phyloP scores from a whole-genome alignment of 2,329 filamentous ascomycete species.

The Aureobasidium sp. region DNA sequence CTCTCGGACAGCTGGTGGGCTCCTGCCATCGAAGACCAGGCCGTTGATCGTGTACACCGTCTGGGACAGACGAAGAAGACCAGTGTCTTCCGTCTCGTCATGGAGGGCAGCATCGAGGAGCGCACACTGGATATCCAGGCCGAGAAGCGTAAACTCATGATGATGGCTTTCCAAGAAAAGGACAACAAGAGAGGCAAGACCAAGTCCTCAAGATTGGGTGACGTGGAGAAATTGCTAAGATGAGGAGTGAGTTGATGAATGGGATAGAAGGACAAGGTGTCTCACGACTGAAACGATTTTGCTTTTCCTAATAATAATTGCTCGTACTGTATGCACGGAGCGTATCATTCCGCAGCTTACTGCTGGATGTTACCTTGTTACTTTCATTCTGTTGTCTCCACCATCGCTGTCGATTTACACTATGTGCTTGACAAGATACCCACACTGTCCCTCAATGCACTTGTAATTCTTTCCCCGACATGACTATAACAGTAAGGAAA shows the following conservation, averaged over 20 bases:
- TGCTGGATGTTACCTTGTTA: no score
- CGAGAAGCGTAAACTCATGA: slow-evolving; percentile 70
- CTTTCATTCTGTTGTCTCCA: no score
- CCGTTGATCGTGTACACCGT: slow-evolving; percentile 78
- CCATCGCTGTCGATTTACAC: no score
- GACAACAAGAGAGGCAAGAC: slow-evolving; percentile 43
- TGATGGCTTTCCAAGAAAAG: slow-evolving; percentile 71
- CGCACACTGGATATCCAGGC: slow-evolving; percentile 69
- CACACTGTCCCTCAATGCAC: background rate
- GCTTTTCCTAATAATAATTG: background rate
- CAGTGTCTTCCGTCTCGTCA: slow-evolving; percentile 71
- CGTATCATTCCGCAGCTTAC: background rate
- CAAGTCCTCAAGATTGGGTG: slow-evolving; percentile 40
- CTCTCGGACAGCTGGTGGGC: slow-evolving; percentile 87
- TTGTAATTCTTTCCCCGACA: background rate
- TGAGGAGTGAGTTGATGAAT: background rate
- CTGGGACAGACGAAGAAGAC: slow-evolving; percentile 73
- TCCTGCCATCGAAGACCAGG: slow-evolving; percentile 86
- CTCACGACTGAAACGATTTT: background rate
- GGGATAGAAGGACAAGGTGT: background rate
- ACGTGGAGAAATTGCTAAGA: slow-evolving; percentile 34
- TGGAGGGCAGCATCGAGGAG: slow-evolving; percentile 75
- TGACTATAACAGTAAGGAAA: background rate
- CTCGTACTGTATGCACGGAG: background rate
- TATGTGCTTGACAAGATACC: background rate